Evolutionary conservation across 352 stramenopile species (phyloP).

Genomic region (Elongisporangium senticosum): DNA sequence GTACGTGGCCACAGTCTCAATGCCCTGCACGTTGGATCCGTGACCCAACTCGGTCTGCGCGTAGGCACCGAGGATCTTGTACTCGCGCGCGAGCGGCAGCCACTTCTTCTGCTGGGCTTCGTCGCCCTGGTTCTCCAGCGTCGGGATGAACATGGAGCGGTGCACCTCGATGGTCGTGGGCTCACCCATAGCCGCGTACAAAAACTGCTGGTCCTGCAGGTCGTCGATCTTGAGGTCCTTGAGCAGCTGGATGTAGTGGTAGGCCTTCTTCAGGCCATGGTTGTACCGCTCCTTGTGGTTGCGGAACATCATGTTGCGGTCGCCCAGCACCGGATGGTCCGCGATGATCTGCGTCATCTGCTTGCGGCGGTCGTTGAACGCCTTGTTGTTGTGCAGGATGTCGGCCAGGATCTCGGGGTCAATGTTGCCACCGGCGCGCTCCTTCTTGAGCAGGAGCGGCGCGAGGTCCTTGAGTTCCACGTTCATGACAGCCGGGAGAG

Average conservation of each 20-base stretch:
- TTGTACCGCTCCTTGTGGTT: constrained; percentile 37
- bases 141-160: constrained; percentile 38
- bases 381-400: constrained; percentile 15
- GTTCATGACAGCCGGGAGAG: not conserved
- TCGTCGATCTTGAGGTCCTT: constrained; percentile 24
- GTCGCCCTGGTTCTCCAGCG: constrained; percentile 28
- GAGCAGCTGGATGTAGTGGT: constrained; percentile 24
- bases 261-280: constrained; percentile 25
- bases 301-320: constrained; percentile 26
- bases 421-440: constrained; percentile 25
- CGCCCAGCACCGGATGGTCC: constrained; percentile 24
- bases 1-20: constrained; percentile 91
- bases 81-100: constrained; percentile 35
- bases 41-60: constrained; percentile 92
- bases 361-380: constrained; percentile 28
- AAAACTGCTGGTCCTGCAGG: constrained; percentile 11
- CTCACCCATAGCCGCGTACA: constrained; percentile 34
- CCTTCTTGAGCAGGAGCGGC: constrained; percentile 35
- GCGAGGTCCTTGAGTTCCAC: constrained; percentile 39
- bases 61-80: constrained; percentile 77
- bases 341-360: constrained; percentile 14
- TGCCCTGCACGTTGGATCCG: constrained; percentile 75
- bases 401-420: constrained; percentile 17
- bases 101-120: constrained; percentile 43
- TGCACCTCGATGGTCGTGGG: constrained; percentile 42